phyloP scores from a whole-genome alignment of 78 protist species.

The Cavenderia fasciculata region DNA sequence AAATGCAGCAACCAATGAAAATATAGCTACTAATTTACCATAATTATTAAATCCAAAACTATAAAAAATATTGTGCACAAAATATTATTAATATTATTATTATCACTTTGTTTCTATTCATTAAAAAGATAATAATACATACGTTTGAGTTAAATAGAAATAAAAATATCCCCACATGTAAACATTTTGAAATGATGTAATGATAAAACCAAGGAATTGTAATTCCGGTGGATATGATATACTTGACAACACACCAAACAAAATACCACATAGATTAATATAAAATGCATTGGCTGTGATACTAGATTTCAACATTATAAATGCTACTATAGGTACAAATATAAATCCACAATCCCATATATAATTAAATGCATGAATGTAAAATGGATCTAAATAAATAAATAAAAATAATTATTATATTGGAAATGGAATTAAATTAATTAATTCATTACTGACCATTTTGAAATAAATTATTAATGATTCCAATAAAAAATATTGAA shows the following conservation, averaged over 20 bases:
- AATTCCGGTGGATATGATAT: neutral
- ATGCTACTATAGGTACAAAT: conserved; percentile 40
- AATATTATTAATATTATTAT: neutral
- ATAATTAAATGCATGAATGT: conserved; percentile 44
- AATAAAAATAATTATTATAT: neutral
- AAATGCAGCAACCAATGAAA: conserved; percentile 21
- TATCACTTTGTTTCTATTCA: neutral
- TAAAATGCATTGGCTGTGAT: neutral
- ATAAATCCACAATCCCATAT: conserved; percentile 55
- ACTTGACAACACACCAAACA: conserved; percentile 40
- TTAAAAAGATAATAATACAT: neutral
- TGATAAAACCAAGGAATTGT: conserved; percentile 14
- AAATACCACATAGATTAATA: conserved; percentile 15
- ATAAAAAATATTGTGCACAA: neutral
- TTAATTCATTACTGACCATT: conserved; percentile 10
- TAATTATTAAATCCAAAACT: conserved; percentile 59
- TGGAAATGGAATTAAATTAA: neutral
- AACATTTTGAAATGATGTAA: conserved; percentile 54
- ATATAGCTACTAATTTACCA: conserved; percentile 63
- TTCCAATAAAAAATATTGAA: conserved; percentile 30
- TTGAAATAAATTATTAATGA: conserved; percentile 14
- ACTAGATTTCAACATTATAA: conserved; percentile 14
- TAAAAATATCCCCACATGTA: conserved; percentile 54
- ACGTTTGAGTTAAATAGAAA: conserved; percentile 41
- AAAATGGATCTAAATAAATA: conserved; percentile 10